Base-by-base conservation (phyloP, 306 rosid genomes). In the Pterocarpus santalinus region DNA sequence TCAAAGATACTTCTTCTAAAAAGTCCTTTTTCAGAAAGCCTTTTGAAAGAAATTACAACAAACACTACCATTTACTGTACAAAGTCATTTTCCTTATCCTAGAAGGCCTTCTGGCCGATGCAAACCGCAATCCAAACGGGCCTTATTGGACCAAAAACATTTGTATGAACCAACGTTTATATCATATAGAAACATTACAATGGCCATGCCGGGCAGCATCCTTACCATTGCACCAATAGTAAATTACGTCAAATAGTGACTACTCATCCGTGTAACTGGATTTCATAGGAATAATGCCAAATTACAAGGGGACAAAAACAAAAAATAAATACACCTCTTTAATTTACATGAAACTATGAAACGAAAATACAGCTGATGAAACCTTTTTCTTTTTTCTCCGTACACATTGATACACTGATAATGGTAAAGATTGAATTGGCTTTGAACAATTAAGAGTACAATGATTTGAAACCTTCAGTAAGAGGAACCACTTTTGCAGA, bases 391-490 rank as follows among this genome's bases (percentile, higher is more conserved):
- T 61, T 10, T 53, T 67, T 71, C 43, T 5, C 30, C 5, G 30
- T 78, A 30, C 41, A 52, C 53, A 22, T 61, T 55, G 68, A 41
- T 69, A 64, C 13, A 38, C 1, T 34, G 55, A 78, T 39, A 16
- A 46, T 30, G 64, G 38, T 39, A 17, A 60, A 36, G 68, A 77
- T 39, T 55, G 33, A 73, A 53, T 8, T 12, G 47, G 53, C 53
- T 22, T 33, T n/a, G 14, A 73, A 51, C 39, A 65, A 84, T 85
- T 2, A 88, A 1, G 92, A 14, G 82, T 91, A 82, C 81, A 76
- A 35, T 49, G 97, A 90, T 84, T 90, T 95, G 87, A 95, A 93
- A 44, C 99, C 98, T 88, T 95, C 94, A 58, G 96, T 91, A 17
- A 95, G 91, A 74, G 97, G 92, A 78, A 90, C 89, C 85, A 95